Conservation (phyloP, 2,329 filamentous ascomycete genomes). For the Cladosporium sp. region DNA sequence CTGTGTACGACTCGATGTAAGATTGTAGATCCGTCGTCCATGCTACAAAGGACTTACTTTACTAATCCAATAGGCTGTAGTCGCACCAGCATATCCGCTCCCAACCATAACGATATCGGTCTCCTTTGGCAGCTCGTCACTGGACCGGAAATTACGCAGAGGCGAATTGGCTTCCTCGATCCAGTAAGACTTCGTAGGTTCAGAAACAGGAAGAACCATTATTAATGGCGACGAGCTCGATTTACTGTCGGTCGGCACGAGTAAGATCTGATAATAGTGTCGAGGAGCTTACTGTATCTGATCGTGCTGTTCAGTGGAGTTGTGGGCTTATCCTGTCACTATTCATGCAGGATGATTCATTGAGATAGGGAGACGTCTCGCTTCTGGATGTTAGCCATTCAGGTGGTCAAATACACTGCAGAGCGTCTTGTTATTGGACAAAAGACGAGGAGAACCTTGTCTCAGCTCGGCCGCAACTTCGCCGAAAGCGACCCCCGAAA, state of each 20-base stretch:
- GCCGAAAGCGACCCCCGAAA: background rate
- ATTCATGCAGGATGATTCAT: background rate
- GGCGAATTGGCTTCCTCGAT: conserved; percentile 29
- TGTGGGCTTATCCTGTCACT: background rate
- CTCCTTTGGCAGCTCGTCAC: conserved; percentile 12
- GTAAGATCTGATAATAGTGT: background rate
- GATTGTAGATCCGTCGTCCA: background rate
- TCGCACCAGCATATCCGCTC: conserved; percentile 29
- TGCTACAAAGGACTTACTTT: conserved; percentile 22
- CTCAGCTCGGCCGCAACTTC: background rate
- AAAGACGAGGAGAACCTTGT: background rate
- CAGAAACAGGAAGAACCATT: conserved; percentile 24
- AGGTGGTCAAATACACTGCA: background rate
- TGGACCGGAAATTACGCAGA: conserved; percentile 24
- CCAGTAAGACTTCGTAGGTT: conserved; percentile 30
- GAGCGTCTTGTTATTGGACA: background rate
- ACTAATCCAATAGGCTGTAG: conserved; percentile 34
- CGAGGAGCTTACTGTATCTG: background rate
- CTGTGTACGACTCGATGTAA: background rate
- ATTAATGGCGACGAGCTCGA: background rate
- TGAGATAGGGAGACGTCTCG: background rate
- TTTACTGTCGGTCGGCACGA: background rate
- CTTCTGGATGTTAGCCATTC: background rate
- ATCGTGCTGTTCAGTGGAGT: background rate
- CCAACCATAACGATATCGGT: conserved; percentile 30